These are phyloP conservation scores for Protomyces inouyei DNA, from an alignment of 1,139 yeast species.

Conservation along the genomic window DNA sequence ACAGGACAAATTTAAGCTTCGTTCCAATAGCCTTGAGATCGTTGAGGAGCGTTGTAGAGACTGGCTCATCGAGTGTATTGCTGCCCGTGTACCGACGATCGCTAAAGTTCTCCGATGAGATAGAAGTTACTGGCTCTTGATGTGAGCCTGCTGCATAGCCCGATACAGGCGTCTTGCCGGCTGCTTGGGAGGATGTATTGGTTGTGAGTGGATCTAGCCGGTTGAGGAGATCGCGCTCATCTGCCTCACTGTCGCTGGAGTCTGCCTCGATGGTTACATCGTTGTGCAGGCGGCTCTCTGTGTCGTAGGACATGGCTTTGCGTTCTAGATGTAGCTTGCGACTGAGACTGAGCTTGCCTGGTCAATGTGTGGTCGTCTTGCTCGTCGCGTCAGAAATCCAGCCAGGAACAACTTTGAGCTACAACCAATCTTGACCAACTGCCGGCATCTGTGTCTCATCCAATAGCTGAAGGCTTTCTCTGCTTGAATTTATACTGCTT, in stretches of 20 bases:
- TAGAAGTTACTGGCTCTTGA: constrained; percentile 9
- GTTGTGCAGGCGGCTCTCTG: constrained; percentile 8
- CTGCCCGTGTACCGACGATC: constrained; percentile 68
- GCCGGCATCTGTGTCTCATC: no score
- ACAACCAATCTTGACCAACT: no score
- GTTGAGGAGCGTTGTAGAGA: constrained; percentile 59
- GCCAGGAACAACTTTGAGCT: no score
- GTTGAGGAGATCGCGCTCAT: constrained; percentile 25
- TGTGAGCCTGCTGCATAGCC: background rate
- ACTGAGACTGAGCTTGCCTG: no score
- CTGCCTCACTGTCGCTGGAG: constrained; percentile 20
- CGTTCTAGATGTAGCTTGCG: no score
- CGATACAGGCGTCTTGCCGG: background rate
- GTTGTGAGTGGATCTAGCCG: constrained; percentile 18
- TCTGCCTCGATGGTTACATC: constrained; percentile 31
- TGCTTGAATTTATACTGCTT: no score
- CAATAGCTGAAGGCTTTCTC: no score
- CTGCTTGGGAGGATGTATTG: background rate
- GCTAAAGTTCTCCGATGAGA: constrained; percentile 17
- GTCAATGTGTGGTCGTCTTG: no score
- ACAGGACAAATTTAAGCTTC: constrained; percentile 61
- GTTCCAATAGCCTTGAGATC: constrained; percentile 64
- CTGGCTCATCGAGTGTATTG: constrained; percentile 81
- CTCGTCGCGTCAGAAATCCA: no score
- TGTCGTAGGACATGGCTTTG: background rate